phyloP scores from a whole-genome alignment of 1,284 basidiomycete genomes.

The Hymenochaete sp. region DNA sequence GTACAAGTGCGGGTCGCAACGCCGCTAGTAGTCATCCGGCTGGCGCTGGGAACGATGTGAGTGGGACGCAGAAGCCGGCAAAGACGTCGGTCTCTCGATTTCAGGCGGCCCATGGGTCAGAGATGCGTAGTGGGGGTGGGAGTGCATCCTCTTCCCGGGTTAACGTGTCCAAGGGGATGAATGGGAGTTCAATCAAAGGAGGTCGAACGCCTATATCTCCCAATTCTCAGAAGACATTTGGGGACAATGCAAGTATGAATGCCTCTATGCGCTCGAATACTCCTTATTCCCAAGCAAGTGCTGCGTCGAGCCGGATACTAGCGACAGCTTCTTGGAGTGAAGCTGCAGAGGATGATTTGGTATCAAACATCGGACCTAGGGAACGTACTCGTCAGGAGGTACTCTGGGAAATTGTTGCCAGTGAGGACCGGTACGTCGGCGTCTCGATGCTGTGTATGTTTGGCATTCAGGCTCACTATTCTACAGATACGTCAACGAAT shows the following conservation, averaged over 20 bases:
- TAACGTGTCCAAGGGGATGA: constrained; percentile 33
- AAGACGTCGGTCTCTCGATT: constrained; percentile 69
- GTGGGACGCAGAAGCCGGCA: too few relatives aligned
- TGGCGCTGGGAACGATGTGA: too few relatives aligned
- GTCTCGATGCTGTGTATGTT: constrained; percentile 9
- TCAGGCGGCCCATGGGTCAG: constrained; percentile 60
- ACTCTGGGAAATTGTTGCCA: constrained; percentile 94
- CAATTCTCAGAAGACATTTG: constrained; percentile 39
- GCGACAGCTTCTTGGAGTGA: constrained; percentile 90
- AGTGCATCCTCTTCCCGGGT: constrained; percentile 36
- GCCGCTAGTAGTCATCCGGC: constrained; percentile 49
- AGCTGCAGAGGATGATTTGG: constrained; percentile 90
- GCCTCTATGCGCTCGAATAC: constrained; percentile 66
- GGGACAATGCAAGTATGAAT: constrained; percentile 45
- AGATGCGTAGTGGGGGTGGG: constrained; percentile 56
- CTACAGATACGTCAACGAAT: constrained; percentile 83
- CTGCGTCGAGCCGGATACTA: constrained; percentile 58
- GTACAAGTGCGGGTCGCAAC: constrained; percentile 30
- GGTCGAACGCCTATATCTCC: constrained; percentile 52
- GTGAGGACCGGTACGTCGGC: constrained; percentile 78
- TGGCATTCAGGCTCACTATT: constrained; percentile 17
- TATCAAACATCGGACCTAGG: constrained; percentile 84
- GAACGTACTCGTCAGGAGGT: constrained; percentile 97
- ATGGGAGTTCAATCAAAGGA: constrained; percentile 28
- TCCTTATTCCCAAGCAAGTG: constrained; percentile 69